These are phyloP conservation scores for Lithocarpus polystachyus DNA, from an alignment of 306 rosid genomes.

Conservation along the genomic window DNA sequence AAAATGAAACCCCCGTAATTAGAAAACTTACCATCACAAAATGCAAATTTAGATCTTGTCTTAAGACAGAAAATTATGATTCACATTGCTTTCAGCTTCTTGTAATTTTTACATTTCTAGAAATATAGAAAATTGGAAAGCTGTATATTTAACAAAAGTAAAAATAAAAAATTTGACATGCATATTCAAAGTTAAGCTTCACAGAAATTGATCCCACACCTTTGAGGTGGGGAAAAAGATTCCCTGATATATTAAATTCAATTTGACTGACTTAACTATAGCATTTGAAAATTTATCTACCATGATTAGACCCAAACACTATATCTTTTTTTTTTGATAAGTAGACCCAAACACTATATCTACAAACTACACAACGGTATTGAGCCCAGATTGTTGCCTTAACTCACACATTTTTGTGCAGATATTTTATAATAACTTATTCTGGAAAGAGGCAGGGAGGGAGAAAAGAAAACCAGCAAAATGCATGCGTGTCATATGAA, in stretches of 20 bases:
- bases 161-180: neutral
- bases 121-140: neutral
- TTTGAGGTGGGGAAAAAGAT: neutral
- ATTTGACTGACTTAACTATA: neutral
- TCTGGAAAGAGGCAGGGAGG: neutral
- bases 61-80: neutral
- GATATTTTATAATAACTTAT: neutral
- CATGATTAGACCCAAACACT: conserved; percentile 12
- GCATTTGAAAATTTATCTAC: neutral
- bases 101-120: neutral
- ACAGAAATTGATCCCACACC: neutral
- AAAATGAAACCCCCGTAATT: neutral
- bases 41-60: neutral
- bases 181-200: neutral
- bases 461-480: neutral
- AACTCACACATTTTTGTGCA: neutral
- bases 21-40: neutral
- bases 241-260: neutral
- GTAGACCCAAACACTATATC: conserved; percentile 10
- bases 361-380: conserved; percentile 9
- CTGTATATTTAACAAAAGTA: neutral
- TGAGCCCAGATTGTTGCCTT: neutral
- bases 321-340: too few relatives aligned
- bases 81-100: neutral
- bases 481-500: neutral